These are phyloP conservation scores for Penicillium lividum DNA, from an alignment of 495 filamentous ascomycete genomes.

Conservation along the genomic window DNA sequence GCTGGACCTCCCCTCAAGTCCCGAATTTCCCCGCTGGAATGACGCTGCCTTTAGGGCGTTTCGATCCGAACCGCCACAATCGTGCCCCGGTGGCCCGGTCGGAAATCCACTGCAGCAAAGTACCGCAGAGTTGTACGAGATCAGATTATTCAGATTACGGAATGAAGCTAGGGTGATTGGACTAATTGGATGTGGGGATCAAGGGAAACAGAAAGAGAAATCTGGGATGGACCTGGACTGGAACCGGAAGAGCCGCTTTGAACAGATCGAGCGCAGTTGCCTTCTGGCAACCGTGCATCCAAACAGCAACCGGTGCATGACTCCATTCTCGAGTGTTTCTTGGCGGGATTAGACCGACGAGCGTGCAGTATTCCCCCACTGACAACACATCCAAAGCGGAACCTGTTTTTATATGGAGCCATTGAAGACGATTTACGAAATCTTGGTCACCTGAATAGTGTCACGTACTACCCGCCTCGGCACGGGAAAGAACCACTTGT, in stretches of 20 bases:
- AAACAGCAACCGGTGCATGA: not conserved
- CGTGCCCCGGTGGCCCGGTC: constrained; percentile 25
- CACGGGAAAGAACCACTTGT: not conserved
- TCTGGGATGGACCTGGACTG: too few species aligned
- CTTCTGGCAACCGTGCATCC: constrained; percentile 23
- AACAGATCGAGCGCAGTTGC: constrained; percentile 14
- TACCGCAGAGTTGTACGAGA: constrained; percentile 12
- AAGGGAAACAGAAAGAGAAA: constrained; percentile 6
- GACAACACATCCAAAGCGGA: constrained; percentile 1
- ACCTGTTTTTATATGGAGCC: constrained; percentile 1
- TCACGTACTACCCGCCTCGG: not conserved
- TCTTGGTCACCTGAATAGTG: not conserved
- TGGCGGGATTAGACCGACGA: not conserved
- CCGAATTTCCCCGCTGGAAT: constrained; percentile 20
- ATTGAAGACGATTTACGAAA: not conserved
- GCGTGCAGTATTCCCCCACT: constrained; percentile 4
- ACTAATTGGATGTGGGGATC: constrained; percentile 5
- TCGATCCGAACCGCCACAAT: constrained; percentile 30
- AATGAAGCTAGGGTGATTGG: constrained; percentile 17
- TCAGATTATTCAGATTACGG: constrained; percentile 20
- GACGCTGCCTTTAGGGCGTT: constrained; percentile 11
- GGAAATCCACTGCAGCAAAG: constrained; percentile 11
- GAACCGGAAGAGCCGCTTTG: not conserved
- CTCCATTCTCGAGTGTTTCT: not conserved
- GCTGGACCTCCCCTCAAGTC: not conserved